Conservation (phyloP, 805 yeast species). For the Kluyveromyces aestuarii region DNA sequence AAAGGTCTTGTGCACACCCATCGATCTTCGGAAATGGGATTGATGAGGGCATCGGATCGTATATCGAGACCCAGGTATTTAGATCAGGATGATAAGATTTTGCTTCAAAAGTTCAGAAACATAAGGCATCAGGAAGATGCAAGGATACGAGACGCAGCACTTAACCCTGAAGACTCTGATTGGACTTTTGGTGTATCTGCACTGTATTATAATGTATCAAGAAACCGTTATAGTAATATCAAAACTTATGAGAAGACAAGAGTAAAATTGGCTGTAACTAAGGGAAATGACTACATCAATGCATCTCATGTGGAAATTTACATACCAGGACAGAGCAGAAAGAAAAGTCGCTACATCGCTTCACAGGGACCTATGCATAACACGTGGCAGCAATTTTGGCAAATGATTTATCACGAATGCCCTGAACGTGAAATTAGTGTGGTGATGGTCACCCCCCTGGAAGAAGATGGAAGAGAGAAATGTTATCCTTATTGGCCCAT, state of each 20-base stretch:
- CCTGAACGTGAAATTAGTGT: slow-evolving; percentile 50
- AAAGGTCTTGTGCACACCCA: not conserved
- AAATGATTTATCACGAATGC: slow-evolving; percentile 56
- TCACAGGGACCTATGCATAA: slow-evolving; percentile 70
- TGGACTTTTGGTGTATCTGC: slow-evolving; percentile 26
- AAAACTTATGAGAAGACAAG: slow-evolving; percentile 58
- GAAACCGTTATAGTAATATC: slow-evolving; percentile 56
- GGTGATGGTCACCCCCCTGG: slow-evolving; percentile 68
- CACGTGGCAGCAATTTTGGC: slow-evolving; percentile 86
- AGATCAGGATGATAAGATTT: slow-evolving; percentile 16
- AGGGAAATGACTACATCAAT: slow-evolving; percentile 60
- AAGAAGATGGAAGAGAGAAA: slow-evolving; percentile 62
- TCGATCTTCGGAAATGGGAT: not conserved
- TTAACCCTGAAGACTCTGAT: slow-evolving; percentile 17
- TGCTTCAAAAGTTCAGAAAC: slow-evolving; percentile 23
- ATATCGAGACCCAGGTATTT: slow-evolving; percentile 19
- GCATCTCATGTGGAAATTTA: slow-evolving; percentile 55
- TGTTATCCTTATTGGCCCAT: slow-evolving; percentile 75
- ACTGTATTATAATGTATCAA: slow-evolving; percentile 17
- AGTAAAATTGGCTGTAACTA: slow-evolving; percentile 31
- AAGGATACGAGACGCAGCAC: slow-evolving; percentile 30
- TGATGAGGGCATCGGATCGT: not conserved
- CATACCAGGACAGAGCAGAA: slow-evolving; percentile 15
- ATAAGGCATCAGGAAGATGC: slow-evolving; percentile 31
- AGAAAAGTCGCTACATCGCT: slow-evolving; percentile 44